Percentiles rank a stretch among this genome's conserved stretches.
phyloP scores from a whole-genome alignment of 441 rosid genomes.

The Sinapis alba region DNA sequence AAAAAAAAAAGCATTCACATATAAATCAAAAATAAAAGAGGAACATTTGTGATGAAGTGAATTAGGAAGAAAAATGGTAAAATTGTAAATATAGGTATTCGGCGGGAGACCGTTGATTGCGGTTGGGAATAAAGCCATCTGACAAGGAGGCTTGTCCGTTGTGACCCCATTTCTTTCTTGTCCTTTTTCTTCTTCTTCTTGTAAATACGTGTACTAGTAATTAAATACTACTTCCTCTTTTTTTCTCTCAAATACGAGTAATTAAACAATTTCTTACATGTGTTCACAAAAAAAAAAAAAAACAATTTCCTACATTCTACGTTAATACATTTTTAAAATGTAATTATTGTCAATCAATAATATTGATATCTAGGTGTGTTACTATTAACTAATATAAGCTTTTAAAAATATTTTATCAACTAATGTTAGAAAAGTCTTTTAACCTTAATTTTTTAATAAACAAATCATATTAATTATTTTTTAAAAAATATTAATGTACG shows the following conservation, averaged over 20 bases:
- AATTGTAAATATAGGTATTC: slow-evolving; percentile 41
- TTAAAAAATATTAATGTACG: background rate
- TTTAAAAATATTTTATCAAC: background rate
- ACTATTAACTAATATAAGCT: background rate
- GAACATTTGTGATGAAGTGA: slow-evolving; percentile 8
- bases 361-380: background rate
- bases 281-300: no score
- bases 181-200: slow-evolving; percentile 39
- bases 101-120: slow-evolving; percentile 96
- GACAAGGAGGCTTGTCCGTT: slow-evolving; percentile 52
- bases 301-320: background rate
- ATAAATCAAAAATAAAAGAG: background rate
- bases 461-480: background rate
- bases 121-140: slow-evolving; percentile 79
- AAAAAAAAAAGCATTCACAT: slow-evolving; percentile 5
- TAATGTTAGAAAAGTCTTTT: background rate
- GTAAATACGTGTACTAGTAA: background rate
- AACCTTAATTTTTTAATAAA: background rate
- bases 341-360: background rate
- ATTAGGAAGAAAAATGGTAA: slow-evolving; percentile 21
- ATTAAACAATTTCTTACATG: background rate
- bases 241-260: background rate
- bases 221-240: background rate
- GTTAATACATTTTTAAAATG: background rate
- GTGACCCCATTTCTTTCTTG: slow-evolving; percentile 49